Evolutionary conservation across 2,329 filamentous ascomycete genomes (phyloP), one percentile per base, ranked within the genome.

Genomic region (Monilinia vaccinii-corymbosi): DNA sequence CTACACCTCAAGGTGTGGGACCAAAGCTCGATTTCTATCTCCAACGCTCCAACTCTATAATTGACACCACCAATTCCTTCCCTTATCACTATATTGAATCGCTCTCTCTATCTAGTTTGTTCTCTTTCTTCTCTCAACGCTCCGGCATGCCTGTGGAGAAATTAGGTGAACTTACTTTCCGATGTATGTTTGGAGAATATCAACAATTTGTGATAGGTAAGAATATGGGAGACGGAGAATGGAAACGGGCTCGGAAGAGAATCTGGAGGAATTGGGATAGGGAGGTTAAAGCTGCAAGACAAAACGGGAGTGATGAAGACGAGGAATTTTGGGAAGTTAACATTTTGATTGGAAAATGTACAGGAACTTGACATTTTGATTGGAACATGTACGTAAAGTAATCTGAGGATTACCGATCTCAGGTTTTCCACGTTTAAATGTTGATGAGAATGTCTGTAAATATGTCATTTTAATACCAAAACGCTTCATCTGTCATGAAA

Each of bases 181-280:
- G 57, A 21, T 55, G 48, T 16, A 60, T 60, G 57, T 60, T 60
- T 56, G 57, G 57, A 21, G 49, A 60, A 18, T 55, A 60, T 40
- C 50, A 55, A 32, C 28, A 46, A 55, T 60, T 53, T 8, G 57
- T 55, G 16, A 21, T 60, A 25, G 38, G 50, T 7, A 60, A 55
- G 32, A 28, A 56, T 21, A 42, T 44, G n/a, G 57, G 57, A 14
- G 49, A 60, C 5, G 42, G 28, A 8, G 57, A 60, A 38, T 60
- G 57, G 57, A 55, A 56, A 21, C 38, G 38, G 14, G 40, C 28
- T 7, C 51, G 50, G 32, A 60, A 46, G 32, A 60, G 57, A 44
- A 56, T 60, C 5, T 55, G 57, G 57, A 60, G 57, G 13, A 44
- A 46, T 23, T 60, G 48, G 48, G 57, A 60, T 6, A 14, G 48